Conservation (phyloP, 108 stramenopile species). For the Cyclotella kingstonii region DNA sequence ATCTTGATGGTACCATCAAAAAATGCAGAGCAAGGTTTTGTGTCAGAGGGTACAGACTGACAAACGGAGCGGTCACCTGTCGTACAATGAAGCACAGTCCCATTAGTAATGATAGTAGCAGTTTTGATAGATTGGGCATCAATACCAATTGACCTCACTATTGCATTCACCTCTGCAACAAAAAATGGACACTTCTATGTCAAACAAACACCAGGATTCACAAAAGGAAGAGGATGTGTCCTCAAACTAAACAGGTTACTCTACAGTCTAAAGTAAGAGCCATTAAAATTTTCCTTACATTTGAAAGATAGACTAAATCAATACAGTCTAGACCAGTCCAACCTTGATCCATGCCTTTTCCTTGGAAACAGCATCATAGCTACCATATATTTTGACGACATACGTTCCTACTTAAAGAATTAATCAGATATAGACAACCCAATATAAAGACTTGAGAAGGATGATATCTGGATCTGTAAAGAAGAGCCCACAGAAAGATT, state of each 20-base stretch:
- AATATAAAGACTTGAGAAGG: neutral
- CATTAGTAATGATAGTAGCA: constrained; percentile 17
- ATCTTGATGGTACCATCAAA: constrained; percentile 42
- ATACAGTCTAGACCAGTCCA: constrained; percentile 9
- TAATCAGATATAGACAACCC: neutral
- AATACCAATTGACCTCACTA: constrained; percentile 40
- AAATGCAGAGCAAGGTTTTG: constrained; percentile 55
- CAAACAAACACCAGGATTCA: constrained; percentile 30
- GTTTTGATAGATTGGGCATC: neutral
- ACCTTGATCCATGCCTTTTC: constrained; percentile 49
- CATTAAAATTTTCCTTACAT: constrained; percentile 30
- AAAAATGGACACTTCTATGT: too few relatives aligned
- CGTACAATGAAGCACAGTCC: constrained; percentile 41
- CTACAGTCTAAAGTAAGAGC: constrained; percentile 36
- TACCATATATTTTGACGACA: constrained; percentile 3
- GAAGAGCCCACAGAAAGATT: constrained; percentile 10
- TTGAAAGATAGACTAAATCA: constrained; percentile 13
- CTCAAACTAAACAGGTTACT: constrained; percentile 26
- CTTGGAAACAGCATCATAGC: neutral
- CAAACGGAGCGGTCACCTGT: constrained; percentile 44
- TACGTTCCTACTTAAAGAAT: constrained; percentile 1
- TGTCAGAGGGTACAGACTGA: constrained; percentile 34
- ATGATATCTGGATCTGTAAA: neutral
- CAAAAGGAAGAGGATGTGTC: neutral
- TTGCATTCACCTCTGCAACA: constrained; percentile 33